Base-by-base conservation (phyloP, 306 rosid genomes). In the Prunus kanzakura region DNA sequence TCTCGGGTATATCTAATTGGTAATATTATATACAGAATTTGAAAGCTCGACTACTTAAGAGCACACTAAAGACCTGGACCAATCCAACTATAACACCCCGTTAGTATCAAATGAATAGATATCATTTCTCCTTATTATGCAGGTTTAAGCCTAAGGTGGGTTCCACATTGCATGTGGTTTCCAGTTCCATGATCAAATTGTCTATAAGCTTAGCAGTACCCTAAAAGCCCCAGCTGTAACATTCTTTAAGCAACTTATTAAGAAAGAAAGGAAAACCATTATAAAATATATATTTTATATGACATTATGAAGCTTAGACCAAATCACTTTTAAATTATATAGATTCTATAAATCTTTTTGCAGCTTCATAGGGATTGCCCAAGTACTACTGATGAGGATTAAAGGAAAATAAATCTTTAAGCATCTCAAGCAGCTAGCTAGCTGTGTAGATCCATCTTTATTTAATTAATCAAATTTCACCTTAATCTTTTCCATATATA, bases 81-180 rank as follows among this genome's bases (percentile, higher is more conserved):
- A 38, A 38, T 38, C 43, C 43, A 38, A 35, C 0, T 35, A 35
- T 35, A 35, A 35, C 41, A 35, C 8, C 38, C 8, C 41, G 1
- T 35, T 35, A 35, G 43, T 38, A 7, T 38, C 9, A 38, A 7
- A 38, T 38, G 43, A 7, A 38, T 4, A 7, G 8, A 12, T 25
- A 61, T 61, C 10, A 23, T 61, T 61, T 61, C 10, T 55, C 6
- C 38, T 16, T 43, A 58, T 23, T 61, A 45, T 46, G n/a, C n/a
- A 60, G 38, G 27, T 6, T 51, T 27, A 27, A 12, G 19, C 20
- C 11, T 73, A 23, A 46, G 23, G 60, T 46, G 69, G 58, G 69
- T 46, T 78, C 85, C 91, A 85, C 86, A 69, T 71, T 82, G 83
- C 89, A 79, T 80, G 90, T 88, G 90, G 84, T 84, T 72, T 81